Percentiles rank a stretch among this genome's conserved stretches.
Evolutionary conservation across 306 rosid genomes (phyloP).

Genomic region (Casuarina glauca): DNA sequence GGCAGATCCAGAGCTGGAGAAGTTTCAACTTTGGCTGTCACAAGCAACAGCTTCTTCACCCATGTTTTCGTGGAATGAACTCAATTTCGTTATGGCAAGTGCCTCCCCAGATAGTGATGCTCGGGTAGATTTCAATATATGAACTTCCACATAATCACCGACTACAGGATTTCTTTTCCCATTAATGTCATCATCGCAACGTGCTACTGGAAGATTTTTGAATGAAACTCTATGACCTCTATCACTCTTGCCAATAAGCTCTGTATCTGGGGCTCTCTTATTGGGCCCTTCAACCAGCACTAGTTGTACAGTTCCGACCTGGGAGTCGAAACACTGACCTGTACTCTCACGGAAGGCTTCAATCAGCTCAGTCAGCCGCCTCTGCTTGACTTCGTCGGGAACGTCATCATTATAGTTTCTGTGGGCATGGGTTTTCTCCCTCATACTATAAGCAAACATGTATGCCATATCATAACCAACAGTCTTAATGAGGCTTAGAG

Average conservation of each 20-base stretch:
- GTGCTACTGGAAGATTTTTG: slow-evolving; percentile 50
- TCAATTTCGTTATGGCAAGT: slow-evolving; percentile 71
- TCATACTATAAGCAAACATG: slow-evolving; percentile 99
- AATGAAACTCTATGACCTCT: slow-evolving; percentile 85
- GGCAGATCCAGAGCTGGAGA: background rate
- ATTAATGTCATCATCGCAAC: slow-evolving; percentile 47
- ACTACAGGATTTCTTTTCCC: slow-evolving; percentile 57
- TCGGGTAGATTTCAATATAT: slow-evolving; percentile 68
- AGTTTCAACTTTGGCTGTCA: slow-evolving; percentile 37
- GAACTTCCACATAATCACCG: slow-evolving; percentile 95
- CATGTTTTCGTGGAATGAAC: slow-evolving; percentile 49
- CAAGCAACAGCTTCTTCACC: slow-evolving; percentile 62
- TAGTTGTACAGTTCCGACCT: slow-evolving; percentile 78
- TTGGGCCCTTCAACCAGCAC: slow-evolving; percentile 96
- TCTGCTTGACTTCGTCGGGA: slow-evolving; percentile 86
- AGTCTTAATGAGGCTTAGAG: slow-evolving; percentile 64
- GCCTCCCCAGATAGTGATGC: slow-evolving; percentile 88
- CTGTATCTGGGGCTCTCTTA: slow-evolving; percentile 82
- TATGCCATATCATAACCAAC: slow-evolving; percentile 94
- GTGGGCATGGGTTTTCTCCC: slow-evolving; percentile 97
- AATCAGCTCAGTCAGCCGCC: slow-evolving; percentile 86
- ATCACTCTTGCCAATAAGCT: slow-evolving; percentile 93
- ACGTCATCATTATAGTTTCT: slow-evolving; percentile 83
- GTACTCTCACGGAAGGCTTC: slow-evolving; percentile 87
- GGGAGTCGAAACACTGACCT: slow-evolving; percentile 74